These are phyloP conservation scores for Cryptosporidium bovis DNA, from an alignment of 169 alveolate species.

Conservation along the genomic window DNA sequence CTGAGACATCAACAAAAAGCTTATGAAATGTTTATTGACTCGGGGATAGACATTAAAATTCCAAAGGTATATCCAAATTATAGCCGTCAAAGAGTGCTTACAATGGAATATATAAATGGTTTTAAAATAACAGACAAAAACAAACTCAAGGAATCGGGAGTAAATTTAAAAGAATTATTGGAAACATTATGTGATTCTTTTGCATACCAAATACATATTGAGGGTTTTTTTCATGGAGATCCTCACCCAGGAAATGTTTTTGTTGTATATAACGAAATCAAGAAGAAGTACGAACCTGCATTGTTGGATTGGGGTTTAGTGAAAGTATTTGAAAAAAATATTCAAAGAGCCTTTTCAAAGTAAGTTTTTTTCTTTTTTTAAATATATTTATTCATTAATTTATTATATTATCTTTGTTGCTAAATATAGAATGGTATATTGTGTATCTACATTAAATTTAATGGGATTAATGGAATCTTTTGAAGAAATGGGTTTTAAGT, in stretches of 20 bases:
- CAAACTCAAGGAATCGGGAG: constrained; percentile 65
- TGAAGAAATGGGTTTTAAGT: constrained; percentile 87
- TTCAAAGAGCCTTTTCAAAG: constrained; percentile 84
- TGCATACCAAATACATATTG: constrained; percentile 82
- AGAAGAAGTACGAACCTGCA: constrained; percentile 79
- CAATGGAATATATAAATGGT: constrained; percentile 90
- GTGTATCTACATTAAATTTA: constrained; percentile 83
- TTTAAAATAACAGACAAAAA: constrained; percentile 87
- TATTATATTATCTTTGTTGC: not conserved
- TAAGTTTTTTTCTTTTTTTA: constrained; percentile 69
- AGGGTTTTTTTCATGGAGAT: constrained; percentile 91
- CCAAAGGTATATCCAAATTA: constrained; percentile 85
- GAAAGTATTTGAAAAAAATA: constrained; percentile 79
- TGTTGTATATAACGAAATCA: constrained; percentile 77
- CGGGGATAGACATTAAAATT: constrained; percentile 83
- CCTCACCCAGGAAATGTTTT: constrained; percentile 92
- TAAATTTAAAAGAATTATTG: constrained; percentile 76
- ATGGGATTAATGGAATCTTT: constrained; percentile 86
- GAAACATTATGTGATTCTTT: constrained; percentile 79
- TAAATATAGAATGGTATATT: constrained; percentile 77
- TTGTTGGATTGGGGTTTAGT: constrained; percentile 88
- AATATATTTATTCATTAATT: not conserved
- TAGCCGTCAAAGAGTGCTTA: constrained; percentile 84
- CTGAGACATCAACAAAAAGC: constrained; percentile 84
- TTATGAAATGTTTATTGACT: constrained; percentile 77